These are phyloP conservation scores for Zizania latifolia DNA, from an alignment of 176 grass and related monocot genomes.

Conservation along the genomic window DNA sequence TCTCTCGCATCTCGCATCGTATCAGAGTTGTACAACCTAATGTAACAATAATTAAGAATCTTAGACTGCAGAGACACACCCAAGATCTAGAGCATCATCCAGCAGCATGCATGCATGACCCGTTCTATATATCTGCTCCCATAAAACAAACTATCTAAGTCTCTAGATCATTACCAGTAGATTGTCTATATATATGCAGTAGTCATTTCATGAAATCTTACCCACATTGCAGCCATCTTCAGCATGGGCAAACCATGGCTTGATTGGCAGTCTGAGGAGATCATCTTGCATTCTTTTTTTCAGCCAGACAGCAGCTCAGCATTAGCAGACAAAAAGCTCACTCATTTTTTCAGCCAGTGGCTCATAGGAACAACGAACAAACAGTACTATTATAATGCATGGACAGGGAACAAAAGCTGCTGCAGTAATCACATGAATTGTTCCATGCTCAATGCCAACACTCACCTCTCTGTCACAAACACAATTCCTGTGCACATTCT, in stretches of 20 bases:
- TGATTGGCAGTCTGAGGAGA: background rate
- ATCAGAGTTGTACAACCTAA: background rate
- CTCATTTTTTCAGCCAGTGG: background rate
- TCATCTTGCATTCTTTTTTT: background rate
- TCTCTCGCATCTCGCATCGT: background rate
- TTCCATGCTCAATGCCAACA: slow-evolving; percentile 26
- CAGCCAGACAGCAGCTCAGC: background rate
- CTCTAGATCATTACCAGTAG: slow-evolving; percentile 23
- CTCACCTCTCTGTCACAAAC: slow-evolving; percentile 18
- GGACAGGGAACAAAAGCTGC: slow-evolving; percentile 31
- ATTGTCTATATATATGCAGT: slow-evolving; percentile 6
- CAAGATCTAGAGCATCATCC: slow-evolving; percentile 8
- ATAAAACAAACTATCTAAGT: slow-evolving; percentile 28
- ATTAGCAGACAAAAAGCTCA: background rate
- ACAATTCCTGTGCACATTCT: slow-evolving; percentile 27
- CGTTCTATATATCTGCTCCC: background rate
- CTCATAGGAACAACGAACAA: slow-evolving; percentile 13
- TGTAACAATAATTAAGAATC: slow-evolving; percentile 19
- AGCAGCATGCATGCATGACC: slow-evolving; percentile 15
- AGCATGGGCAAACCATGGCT: background rate
- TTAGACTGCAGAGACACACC: background rate
- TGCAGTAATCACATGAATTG: slow-evolving; percentile 34
- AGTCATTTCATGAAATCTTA: slow-evolving; percentile 24
- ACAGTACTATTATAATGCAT: slow-evolving; percentile 1
- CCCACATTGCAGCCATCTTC: background rate